Conservation (phyloP, 768 basidiomycete genomes). For the Leucocoprinus birnbaumii region DNA sequence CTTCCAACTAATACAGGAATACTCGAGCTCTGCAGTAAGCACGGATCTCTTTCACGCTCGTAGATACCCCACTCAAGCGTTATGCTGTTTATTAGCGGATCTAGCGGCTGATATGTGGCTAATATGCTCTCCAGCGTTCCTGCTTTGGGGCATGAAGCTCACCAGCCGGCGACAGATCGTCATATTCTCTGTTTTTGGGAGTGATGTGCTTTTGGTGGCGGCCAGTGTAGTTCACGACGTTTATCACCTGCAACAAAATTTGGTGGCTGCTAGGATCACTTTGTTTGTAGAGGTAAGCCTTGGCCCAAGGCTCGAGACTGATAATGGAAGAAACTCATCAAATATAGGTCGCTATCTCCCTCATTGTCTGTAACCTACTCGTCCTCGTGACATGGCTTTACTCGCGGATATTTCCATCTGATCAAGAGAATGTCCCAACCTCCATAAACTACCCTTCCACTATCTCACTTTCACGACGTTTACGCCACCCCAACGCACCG, state of each 20-base stretch:
- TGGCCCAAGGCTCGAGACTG: not conserved
- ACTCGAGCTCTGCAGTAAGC: conserved; percentile 11
- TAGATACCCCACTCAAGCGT: too few species aligned
- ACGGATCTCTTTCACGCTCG: not conserved
- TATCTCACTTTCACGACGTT: not conserved
- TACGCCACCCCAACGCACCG: not conserved
- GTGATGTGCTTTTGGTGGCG: conserved; percentile 17
- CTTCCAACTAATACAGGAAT: conserved; percentile 5
- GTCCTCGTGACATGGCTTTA: conserved; percentile 24
- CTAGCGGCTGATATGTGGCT: conserved; percentile 21
- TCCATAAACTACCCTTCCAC: not conserved
- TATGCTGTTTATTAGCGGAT: conserved; percentile 16
- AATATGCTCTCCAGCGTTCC: conserved; percentile 20
- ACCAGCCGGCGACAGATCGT: conserved; percentile 16
- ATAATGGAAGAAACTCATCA: too few species aligned
- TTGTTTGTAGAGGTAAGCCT: conserved; percentile 19
- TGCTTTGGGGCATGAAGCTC: conserved; percentile 20
- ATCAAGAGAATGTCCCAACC: not conserved
- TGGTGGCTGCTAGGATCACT: conserved; percentile 3
- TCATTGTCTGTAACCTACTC: conserved; percentile 23
- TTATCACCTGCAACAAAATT: conserved; percentile 11
- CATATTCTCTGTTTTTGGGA: conserved; percentile 21
- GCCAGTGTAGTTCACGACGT: conserved; percentile 17
- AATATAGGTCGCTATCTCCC: conserved; percentile 13
- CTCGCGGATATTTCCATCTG: not conserved